Evolutionary conservation across 139 green algal genomes (phyloP).

Genomic region (Mesotaenium endlicherianum): DNA sequence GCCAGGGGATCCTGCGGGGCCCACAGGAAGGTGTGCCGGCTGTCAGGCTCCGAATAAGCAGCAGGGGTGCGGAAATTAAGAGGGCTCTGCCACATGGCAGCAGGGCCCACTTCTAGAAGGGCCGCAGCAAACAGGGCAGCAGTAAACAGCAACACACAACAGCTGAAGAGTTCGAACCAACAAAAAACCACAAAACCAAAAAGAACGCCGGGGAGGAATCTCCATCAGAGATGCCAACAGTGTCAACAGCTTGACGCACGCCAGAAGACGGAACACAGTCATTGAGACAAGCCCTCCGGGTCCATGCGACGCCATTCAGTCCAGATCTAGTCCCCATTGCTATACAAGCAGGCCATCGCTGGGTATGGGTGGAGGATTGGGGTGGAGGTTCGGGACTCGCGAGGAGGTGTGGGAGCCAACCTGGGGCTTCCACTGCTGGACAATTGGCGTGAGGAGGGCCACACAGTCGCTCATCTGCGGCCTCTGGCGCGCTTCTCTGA

Average conservation of each 20-base stretch:
- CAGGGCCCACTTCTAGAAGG: background rate
- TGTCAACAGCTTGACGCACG: no score
- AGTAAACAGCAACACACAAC: background rate
- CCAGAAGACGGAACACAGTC: no score
- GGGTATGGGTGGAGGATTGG: no score
- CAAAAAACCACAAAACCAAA: background rate
- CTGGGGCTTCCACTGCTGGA: conserved; percentile 45
- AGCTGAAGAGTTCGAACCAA: background rate
- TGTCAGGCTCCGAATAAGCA: background rate
- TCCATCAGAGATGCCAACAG: background rate
- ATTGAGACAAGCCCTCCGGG: no score
- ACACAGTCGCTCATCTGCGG: conserved; percentile 35
- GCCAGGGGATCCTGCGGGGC: conserved; percentile 23
- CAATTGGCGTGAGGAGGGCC: conserved; percentile 9
- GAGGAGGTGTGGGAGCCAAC: background rate
- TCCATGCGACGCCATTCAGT: no score
- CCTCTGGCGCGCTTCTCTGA: conserved; percentile 9
- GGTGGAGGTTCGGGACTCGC: no score
- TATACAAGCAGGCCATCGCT: no score
- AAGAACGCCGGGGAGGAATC: background rate
- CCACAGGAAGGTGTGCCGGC: background rate
- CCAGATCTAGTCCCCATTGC: no score
- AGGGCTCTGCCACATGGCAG: background rate
- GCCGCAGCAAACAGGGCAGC: background rate
- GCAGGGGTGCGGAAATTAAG: background rate